A percentile compares a stretch with the other conserved stretches of the same genome.
phyloP scores from a whole-genome alignment of 139 green algal genomes.

The Coccomyxa sp. region DNA sequence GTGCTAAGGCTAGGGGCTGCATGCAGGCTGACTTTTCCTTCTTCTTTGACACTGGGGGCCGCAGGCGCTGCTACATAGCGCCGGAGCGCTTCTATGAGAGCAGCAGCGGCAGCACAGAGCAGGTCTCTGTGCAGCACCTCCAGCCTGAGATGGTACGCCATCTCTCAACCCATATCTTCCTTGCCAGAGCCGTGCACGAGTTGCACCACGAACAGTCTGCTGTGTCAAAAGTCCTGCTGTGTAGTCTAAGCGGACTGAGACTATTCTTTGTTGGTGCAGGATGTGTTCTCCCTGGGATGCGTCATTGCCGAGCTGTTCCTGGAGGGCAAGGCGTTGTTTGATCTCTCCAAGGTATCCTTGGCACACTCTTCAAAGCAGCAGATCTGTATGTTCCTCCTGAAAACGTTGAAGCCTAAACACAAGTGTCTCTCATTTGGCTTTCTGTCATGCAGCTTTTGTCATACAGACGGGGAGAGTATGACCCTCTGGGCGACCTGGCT shows the following conservation, averaged over 20 bases:
- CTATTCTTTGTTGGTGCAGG: conserved; percentile 31
- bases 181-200: too few species aligned
- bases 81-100: conserved; percentile 82
- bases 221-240: too few species aligned
- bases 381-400: neutral
- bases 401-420: neutral
- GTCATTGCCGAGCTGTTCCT: conserved; percentile 92
- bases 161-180: too few species aligned
- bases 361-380: neutral
- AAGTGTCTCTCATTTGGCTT: neutral
- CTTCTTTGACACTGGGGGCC: conserved; percentile 92
- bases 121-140: conserved; percentile 14
- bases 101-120: conserved; percentile 7
- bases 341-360: conserved; percentile 56
- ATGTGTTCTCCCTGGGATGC: conserved; percentile 95
- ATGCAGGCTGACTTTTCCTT: conserved; percentile 96
- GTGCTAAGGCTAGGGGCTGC: too few species aligned
- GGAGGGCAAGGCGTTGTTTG: conserved; percentile 80
- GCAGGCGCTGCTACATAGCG: conserved; percentile 91
- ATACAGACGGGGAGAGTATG: conserved; percentile 56
- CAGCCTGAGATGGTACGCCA: conserved; percentile 41
- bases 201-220: too few species aligned
- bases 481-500: conserved; percentile 22
- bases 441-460: conserved; percentile 61
- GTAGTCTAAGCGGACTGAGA: too few species aligned